phyloP scores from a whole-genome alignment of 352 stramenopile genomes.

The Pythium myriotylum region DNA sequence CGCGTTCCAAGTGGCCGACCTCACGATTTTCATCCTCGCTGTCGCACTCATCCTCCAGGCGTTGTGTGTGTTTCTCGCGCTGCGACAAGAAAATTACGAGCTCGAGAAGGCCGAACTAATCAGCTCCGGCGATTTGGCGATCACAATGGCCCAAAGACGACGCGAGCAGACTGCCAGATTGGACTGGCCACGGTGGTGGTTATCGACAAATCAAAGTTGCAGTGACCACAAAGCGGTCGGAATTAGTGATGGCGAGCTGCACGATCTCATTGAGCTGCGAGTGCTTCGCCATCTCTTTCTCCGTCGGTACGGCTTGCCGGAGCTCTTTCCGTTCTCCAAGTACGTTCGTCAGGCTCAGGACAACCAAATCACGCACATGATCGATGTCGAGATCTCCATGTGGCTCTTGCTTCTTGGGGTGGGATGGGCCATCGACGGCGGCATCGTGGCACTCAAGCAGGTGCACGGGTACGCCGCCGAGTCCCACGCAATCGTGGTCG shows the following conservation, averaged over 20 bases:
- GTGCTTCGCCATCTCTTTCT: constrained; percentile 26
- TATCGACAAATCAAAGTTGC: background rate
- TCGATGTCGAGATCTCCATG: constrained; percentile 24
- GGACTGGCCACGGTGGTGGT: constrained; percentile 1
- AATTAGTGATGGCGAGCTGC: background rate
- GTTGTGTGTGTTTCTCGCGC: constrained; percentile 25
- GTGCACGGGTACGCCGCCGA: background rate
- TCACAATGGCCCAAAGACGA: background rate
- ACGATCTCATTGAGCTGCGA: constrained; percentile 15
- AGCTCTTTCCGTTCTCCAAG: constrained; percentile 61
- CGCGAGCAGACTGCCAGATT: background rate
- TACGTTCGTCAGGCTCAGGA: constrained; percentile 55
- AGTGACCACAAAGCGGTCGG: background rate
- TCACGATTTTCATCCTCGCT: constrained; percentile 38
- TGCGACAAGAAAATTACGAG: constrained; percentile 23
- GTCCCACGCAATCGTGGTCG: constrained; percentile 11
- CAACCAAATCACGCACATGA: constrained; percentile 48
- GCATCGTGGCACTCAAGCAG: constrained; percentile 5
- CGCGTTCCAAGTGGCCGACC: constrained; percentile 38
- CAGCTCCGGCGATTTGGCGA: constrained; percentile 1
- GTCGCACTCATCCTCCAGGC: constrained; percentile 38
- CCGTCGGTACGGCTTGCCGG: constrained; percentile 12
- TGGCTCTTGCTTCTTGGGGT: constrained; percentile 53
- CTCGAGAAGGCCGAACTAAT: constrained; percentile 15
- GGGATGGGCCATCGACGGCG: constrained; percentile 42